A percentile compares a stretch with the other conserved stretches of the same genome.
Evolutionary conservation across 2,329 filamentous ascomycete species (phyloP).

Genomic region (Simplicillium aogashimaense): DNA sequence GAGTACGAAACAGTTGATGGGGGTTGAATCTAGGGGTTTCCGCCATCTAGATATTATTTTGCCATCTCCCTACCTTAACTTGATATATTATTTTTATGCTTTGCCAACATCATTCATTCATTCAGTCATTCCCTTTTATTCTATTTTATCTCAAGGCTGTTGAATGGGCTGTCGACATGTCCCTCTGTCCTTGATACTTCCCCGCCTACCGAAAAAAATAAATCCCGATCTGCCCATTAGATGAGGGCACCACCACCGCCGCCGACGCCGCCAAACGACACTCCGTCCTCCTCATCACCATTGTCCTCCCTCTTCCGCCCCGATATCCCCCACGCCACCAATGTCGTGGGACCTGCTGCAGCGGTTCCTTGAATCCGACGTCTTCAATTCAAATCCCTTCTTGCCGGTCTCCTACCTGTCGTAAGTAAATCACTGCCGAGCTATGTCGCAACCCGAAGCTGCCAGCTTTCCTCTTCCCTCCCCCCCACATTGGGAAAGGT

Average conservation of each 20-base stretch:
- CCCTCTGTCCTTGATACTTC: not conserved
- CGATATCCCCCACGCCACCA: slow-evolving; percentile 18
- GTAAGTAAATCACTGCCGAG: slow-evolving; percentile 39
- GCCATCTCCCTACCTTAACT: too few species aligned
- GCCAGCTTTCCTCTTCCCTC: slow-evolving; percentile 1
- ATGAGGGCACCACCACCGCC: too few species aligned
- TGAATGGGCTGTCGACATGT: too few species aligned
- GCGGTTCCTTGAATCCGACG: slow-evolving; percentile 86
- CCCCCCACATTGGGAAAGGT: too few species aligned
- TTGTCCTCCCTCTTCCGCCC: slow-evolving; percentile 1
- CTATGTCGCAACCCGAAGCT: not conserved
- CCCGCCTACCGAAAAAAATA: not conserved
- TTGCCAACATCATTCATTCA: too few species aligned
- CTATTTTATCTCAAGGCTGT: too few species aligned
- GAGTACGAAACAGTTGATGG: too few species aligned
- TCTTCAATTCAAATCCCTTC: slow-evolving; percentile 86
- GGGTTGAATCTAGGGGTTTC: too few species aligned
- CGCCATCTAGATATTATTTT: too few species aligned
- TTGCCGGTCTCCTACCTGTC: slow-evolving; percentile 82
- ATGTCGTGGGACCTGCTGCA: slow-evolving; percentile 83
- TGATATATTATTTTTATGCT: too few species aligned
- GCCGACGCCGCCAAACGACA: not conserved
- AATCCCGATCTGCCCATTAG: not conserved
- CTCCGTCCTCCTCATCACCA: not conserved
- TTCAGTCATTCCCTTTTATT: too few species aligned